Evolutionary conservation across 495 filamentous ascomycete species (phyloP).

Genomic region (Neurospora terricola): DNA sequence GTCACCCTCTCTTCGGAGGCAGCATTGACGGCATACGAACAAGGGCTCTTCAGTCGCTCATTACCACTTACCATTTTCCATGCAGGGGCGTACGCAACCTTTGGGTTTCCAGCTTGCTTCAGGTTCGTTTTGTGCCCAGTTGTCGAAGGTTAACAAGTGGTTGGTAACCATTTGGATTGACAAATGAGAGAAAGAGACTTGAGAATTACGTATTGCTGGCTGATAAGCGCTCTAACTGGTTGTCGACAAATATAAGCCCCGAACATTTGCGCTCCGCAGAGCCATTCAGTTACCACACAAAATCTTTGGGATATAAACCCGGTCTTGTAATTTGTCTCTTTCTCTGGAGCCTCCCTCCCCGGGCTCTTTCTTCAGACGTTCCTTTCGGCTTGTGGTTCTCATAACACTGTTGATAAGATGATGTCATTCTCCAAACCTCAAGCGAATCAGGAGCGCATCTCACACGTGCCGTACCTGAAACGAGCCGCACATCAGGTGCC

Average conservation of each 20-base stretch:
- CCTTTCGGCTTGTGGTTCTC: neutral
- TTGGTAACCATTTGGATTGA: neutral
- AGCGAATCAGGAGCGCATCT: neutral
- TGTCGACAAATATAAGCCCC: neutral
- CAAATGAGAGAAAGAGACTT: neutral
- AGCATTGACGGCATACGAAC: neutral
- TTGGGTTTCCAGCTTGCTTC: neutral
- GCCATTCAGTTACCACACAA: neutral
- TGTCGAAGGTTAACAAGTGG: neutral
- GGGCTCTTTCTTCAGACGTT: neutral
- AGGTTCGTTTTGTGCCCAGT: neutral
- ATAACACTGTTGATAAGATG: neutral
- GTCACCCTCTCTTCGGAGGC: neutral
- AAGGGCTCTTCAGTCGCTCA: neutral
- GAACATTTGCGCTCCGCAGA: neutral
- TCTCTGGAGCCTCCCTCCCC: neutral
- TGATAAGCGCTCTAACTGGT: neutral
- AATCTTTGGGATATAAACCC: neutral
- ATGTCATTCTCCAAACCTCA: neutral
- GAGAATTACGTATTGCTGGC: neutral
- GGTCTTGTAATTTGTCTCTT: neutral
- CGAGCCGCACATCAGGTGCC: neutral
- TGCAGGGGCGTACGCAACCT: neutral
- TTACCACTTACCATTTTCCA: neutral
- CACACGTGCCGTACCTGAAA: neutral